These are phyloP conservation scores for Russula dissimulans DNA, from an alignment of 768 basidiomycete species.

Conservation along the genomic window DNA sequence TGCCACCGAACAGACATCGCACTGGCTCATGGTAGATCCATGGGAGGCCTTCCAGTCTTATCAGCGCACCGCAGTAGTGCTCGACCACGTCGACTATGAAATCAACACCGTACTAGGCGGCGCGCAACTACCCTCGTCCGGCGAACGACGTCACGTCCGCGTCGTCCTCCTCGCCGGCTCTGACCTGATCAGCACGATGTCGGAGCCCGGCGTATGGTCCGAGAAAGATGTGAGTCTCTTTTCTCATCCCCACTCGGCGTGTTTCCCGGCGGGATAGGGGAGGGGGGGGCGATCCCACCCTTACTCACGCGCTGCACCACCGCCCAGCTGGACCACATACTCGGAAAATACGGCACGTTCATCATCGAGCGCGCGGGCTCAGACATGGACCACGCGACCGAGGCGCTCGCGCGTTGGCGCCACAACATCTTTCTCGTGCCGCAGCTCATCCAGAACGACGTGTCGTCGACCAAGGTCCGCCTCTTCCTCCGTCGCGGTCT, in stretches of 20 bases:
- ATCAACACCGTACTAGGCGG: constrained; percentile 84
- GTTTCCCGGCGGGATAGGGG: neutral
- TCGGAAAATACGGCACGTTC: constrained; percentile 88
- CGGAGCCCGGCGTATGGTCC: constrained; percentile 96
- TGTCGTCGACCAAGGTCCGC: constrained; percentile 89
- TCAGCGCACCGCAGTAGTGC: constrained; percentile 91
- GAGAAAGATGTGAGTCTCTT: constrained; percentile 72
- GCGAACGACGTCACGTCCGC: constrained; percentile 65
- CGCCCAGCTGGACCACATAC: constrained; percentile 83
- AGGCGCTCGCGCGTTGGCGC: constrained; percentile 22
- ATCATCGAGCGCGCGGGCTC: constrained; percentile 95
- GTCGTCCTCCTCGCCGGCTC: constrained; percentile 97
- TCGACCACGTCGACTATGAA: constrained; percentile 95
- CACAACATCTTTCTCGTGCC: constrained; percentile 59
- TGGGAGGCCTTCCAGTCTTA: constrained; percentile 97
- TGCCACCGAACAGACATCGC: constrained; percentile 81
- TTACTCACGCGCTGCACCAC: neutral
- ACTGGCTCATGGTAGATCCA: constrained; percentile 95
- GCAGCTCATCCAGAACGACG: constrained; percentile 94
- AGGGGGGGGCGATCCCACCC: no score
- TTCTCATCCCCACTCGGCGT: constrained; percentile 3
- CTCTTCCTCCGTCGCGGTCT: constrained; percentile 72
- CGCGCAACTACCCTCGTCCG: constrained; percentile 59
- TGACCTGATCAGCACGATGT: constrained; percentile 96
- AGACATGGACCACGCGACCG: constrained; percentile 26